Evolutionary conservation across 2,329 filamentous ascomycete genomes (phyloP).

Genomic region (Rhytidhysteron rufulum): DNA sequence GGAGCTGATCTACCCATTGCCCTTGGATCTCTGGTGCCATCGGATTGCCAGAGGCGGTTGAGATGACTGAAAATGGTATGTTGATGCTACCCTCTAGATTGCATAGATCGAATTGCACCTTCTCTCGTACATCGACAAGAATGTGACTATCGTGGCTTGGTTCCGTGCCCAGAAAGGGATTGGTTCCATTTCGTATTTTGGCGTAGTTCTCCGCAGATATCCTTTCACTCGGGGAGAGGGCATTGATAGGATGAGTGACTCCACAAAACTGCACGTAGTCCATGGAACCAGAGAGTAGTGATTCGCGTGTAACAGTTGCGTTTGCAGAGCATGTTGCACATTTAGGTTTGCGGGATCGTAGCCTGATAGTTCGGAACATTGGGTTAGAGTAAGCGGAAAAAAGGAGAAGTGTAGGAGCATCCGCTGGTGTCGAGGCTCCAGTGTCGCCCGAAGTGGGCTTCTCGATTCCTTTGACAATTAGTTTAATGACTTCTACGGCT

Average conservation of each 20-base stretch:
- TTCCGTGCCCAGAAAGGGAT: constrained; percentile 28
- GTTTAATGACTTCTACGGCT: constrained; percentile 81
- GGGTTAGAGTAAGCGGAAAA: constrained; percentile 53
- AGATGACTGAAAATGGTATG: constrained; percentile 60
- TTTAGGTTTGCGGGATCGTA: constrained; percentile 64
- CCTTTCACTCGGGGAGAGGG: constrained; percentile 63
- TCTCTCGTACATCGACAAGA: constrained; percentile 79
- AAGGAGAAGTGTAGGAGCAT: constrained; percentile 45
- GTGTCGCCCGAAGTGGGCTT: background rate
- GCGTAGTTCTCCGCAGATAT: constrained; percentile 63
- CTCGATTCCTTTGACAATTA: constrained; percentile 53
- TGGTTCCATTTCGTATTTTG: constrained; percentile 24
- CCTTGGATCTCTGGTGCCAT: no score
- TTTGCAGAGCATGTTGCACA: constrained; percentile 73
- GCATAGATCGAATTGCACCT: constrained; percentile 79
- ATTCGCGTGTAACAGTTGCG: constrained; percentile 60
- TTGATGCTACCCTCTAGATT: constrained; percentile 73
- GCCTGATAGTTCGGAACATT: constrained; percentile 69
- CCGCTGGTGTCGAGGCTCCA: constrained; percentile 10
- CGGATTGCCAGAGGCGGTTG: constrained; percentile 22
- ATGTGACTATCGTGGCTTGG: constrained; percentile 45
- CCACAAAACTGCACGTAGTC: constrained; percentile 91
- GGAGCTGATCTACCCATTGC: constrained; percentile 26
- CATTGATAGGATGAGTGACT: constrained; percentile 48
- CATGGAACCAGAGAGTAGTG: constrained; percentile 61